phyloP scores from a whole-genome alignment of 2,329 filamentous ascomycete genomes.

The Fusarium papillatum region DNA sequence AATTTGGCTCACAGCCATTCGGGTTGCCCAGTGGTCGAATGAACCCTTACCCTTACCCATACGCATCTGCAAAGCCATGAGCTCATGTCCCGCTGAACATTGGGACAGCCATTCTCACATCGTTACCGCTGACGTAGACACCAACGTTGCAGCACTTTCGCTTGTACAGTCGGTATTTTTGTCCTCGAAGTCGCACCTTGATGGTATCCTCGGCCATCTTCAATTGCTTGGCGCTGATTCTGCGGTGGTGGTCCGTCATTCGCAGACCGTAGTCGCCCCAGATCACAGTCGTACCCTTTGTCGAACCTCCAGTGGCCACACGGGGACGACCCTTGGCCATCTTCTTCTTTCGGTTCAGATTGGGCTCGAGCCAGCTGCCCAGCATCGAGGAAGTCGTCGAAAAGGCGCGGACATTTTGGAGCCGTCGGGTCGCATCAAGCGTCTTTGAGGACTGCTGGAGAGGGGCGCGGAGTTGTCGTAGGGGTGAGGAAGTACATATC shows the following conservation, averaged over 20 bases:
- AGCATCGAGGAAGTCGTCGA: slow-evolving; percentile 73
- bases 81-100: slow-evolving; percentile 18
- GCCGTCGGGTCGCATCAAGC: slow-evolving; percentile 49
- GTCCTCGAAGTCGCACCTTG: slow-evolving; percentile 86
- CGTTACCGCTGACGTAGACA: slow-evolving; percentile 95
- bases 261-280: slow-evolving; percentile 97
- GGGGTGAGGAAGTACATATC: slow-evolving; percentile 55
- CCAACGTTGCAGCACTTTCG: slow-evolving; percentile 93
- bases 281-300: slow-evolving; percentile 92
- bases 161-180: slow-evolving; percentile 94
- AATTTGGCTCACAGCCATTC: slow-evolving; percentile 91
- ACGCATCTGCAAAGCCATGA: slow-evolving; percentile 71
- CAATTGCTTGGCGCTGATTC: slow-evolving; percentile 88
- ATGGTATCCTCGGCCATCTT: slow-evolving; percentile 96
- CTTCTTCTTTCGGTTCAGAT: slow-evolving; percentile 80
- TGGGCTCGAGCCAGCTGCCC: slow-evolving; percentile 88
- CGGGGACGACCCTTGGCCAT: slow-evolving; percentile 93
- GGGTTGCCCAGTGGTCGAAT: slow-evolving; percentile 96
- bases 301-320: slow-evolving; percentile 91
- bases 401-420: slow-evolving; percentile 74
- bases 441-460: slow-evolving; percentile 45
- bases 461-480: slow-evolving; percentile 54
- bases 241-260: slow-evolving; percentile 93
- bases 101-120: slow-evolving; percentile 64
- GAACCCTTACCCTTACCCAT: slow-evolving; percentile 99